Base-by-base conservation (phyloP, 208 protist species). In the Crithidia thermophila region DNA sequence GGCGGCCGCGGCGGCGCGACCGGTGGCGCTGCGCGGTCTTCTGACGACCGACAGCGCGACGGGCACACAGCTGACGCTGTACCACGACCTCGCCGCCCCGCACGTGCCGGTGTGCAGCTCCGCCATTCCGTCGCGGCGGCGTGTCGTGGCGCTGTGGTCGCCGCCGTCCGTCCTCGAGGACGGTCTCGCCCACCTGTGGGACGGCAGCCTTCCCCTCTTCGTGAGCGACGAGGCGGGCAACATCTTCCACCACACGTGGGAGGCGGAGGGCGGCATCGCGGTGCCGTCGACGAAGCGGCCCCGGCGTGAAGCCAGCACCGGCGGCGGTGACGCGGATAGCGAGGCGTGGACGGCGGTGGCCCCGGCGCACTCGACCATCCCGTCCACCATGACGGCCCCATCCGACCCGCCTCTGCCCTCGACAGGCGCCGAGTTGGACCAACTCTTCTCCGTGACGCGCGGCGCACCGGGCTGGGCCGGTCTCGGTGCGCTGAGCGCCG, bases 391-490 rank as follows among this genome's bases (percentile, higher is more conserved):
- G 25, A 37, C 27, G 9, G 7, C 47, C n/a, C 20, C 33, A 21
- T 47, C n/a, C n/a, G 51, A 23, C n/a, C 2, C 23, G 3, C 25
- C 39, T 11, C 25, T 43, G 39, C 34, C 47, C 11, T 49, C 39
- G 8, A n/a, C 6, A 20, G 13, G 20, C 23, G 20, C 28, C n/a
- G n/a, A n/a, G n/a, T n/a, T 50, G 36, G 67, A 43, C 21, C n/a
- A 25, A 13, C 66, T 79, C 31, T 73, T 79, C n/a, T 8, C 53
- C 14, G 49, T 59, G 30, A 43, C 57, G 28, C 46, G 65, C 37
- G 82, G 83, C 11, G 67, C 75, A 0, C 66, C 70, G 7, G 86
- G 86, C 8, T 92, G 82, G 83, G 77, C 72, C 16, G 84, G 87
- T 21, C 72, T 93, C 14, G 46, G 55, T 0, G 40, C 34, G 33